Conservation (phyloP, 2,329 filamentous ascomycete species). For the Apiospora kogelbergensis region DNA sequence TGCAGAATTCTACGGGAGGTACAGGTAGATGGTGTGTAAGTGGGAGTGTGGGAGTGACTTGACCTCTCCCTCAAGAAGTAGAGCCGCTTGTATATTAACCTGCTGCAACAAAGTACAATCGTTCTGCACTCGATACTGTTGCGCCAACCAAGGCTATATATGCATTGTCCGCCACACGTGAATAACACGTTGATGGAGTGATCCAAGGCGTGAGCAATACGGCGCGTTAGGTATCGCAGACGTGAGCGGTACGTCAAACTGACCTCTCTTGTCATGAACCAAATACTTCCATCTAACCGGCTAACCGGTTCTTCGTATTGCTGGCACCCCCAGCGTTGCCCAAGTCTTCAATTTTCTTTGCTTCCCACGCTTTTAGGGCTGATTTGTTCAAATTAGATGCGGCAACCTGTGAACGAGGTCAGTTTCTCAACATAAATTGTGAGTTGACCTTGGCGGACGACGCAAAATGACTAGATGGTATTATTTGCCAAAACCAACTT, state of each 20-base stretch:
- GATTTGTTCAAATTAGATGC: neutral
- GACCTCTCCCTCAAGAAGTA: too few species aligned
- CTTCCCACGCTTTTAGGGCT: neutral
- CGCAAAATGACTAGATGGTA: neutral
- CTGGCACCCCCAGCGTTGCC: neutral
- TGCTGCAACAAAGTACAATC: too few species aligned
- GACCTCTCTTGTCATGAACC: too few species aligned
- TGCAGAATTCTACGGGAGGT: neutral
- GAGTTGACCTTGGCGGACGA: neutral
- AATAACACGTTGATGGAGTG: too few species aligned
- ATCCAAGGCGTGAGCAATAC: too few species aligned
- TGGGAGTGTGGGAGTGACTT: too few species aligned
- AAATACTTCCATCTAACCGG: neutral
- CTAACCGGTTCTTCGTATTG: too few species aligned
- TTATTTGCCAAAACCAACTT: neutral
- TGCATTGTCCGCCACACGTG: too few species aligned
- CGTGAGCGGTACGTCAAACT: neutral
- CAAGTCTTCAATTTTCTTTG: neutral
- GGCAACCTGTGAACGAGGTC: neutral
- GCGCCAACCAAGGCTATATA: too few species aligned
- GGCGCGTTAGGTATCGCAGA: neutral
- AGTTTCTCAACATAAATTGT: neutral
- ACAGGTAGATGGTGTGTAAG: neutral
- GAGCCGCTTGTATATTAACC: too few species aligned
- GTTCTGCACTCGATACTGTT: too few species aligned